Conservation (phyloP, 2,329 filamentous ascomycete genomes). For the Aspergillus melleus region DNA sequence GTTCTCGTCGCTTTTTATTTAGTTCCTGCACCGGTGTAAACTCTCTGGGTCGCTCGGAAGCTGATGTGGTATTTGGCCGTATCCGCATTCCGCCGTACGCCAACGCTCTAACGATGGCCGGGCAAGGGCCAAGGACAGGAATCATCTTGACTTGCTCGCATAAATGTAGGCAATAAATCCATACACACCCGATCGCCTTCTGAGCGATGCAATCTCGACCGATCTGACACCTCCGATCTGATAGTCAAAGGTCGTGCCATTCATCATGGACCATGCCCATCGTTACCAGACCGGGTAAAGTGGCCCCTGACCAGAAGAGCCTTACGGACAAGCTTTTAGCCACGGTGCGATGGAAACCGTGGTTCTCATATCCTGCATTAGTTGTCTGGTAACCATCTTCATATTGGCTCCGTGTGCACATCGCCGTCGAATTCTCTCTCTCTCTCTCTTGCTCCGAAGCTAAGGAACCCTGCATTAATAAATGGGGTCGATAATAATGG, state of each 20-base stretch:
- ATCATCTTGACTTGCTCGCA: no score
- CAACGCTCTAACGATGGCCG: no score
- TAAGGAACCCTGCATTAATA: not conserved
- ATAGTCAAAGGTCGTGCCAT: not conserved
- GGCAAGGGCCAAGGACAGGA: no score
- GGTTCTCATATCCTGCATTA: constrained; percentile 18
- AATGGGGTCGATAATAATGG: not conserved
- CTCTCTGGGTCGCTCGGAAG: not conserved
- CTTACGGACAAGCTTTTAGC: constrained; percentile 27
- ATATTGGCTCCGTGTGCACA: not conserved
- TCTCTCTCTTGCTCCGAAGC: not conserved
- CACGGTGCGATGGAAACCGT: constrained; percentile 17
- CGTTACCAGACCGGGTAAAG: constrained; percentile 15
- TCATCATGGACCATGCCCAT: constrained; percentile 10
- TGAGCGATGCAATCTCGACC: not conserved
- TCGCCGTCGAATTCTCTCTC: not conserved
- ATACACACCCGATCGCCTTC: not conserved
- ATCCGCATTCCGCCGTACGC: no score
- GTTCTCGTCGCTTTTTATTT: constrained; percentile 8
- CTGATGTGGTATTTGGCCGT: not conserved
- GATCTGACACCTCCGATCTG: not conserved
- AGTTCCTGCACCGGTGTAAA: constrained; percentile 17
- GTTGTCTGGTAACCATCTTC: not conserved
- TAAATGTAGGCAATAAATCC: no score
- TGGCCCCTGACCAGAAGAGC: constrained; percentile 15